Percentiles rank a stretch among this genome's conserved stretches.
Evolutionary conservation across 1,284 basidiomycete genomes (phyloP).

Genomic region (Inonotus obliquus): DNA sequence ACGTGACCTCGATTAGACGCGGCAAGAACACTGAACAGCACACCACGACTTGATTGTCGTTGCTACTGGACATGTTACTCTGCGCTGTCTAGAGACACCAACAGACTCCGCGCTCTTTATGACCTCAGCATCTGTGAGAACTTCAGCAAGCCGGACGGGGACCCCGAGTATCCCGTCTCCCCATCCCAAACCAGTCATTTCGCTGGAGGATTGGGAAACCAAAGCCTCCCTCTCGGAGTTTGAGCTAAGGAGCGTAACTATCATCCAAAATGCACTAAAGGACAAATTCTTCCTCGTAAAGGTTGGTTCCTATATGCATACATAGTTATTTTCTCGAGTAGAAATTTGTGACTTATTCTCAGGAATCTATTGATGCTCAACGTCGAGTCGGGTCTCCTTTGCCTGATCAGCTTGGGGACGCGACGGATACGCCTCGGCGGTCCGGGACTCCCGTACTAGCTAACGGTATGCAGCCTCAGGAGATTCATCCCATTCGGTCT

Average conservation of each 20-base stretch:
- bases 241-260: slow-evolving; percentile 61
- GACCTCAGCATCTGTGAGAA: background rate
- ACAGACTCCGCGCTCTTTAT: too few relatives aligned
- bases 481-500: slow-evolving; percentile 55
- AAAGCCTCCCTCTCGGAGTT: slow-evolving; percentile 71
- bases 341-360: background rate
- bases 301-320: slow-evolving; percentile 38
- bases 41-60: background rate
- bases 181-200: slow-evolving; percentile 41
- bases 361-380: slow-evolving; percentile 5
- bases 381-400: slow-evolving; percentile 15
- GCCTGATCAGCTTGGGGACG: slow-evolving; percentile 26
- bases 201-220: slow-evolving; percentile 86
- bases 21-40: too few relatives aligned
- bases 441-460: slow-evolving; percentile 39
- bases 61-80: too few relatives aligned
- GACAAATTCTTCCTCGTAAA: slow-evolving; percentile 63
- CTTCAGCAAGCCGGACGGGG: slow-evolving; percentile 1
- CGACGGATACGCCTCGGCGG: slow-evolving; percentile 34
- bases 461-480: slow-evolving; percentile 29
- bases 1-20: background rate
- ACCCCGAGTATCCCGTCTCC: slow-evolving; percentile 23
- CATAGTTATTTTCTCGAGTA: background rate
- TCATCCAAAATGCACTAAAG: slow-evolving; percentile 61
- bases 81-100: too few relatives aligned